Conservation (phyloP, 1,284 basidiomycete species). For the Cystobasidium pallidum region DNA sequence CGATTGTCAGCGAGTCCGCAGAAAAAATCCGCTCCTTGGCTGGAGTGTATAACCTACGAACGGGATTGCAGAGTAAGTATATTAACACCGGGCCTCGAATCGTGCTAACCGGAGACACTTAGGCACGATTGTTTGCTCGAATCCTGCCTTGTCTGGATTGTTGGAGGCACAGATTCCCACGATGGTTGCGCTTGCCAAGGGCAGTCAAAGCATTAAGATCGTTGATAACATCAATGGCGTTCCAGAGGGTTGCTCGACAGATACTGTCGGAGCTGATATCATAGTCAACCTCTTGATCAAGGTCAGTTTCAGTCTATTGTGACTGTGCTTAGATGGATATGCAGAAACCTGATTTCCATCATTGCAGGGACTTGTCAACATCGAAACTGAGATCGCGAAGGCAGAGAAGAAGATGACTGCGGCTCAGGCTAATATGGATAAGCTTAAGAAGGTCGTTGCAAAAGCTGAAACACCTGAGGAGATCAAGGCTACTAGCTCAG, state of each 20-base stretch:
- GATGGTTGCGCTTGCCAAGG: slow-evolving; percentile 83
- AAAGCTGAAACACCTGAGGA: slow-evolving; percentile 74
- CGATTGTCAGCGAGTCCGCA: slow-evolving; percentile 79
- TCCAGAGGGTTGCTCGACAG: slow-evolving; percentile 84
- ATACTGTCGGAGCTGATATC: slow-evolving; percentile 74
- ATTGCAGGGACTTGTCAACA: slow-evolving; percentile 75
- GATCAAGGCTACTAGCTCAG: slow-evolving; percentile 73
- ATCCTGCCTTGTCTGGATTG: slow-evolving; percentile 66
- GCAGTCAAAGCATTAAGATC: slow-evolving; percentile 73
- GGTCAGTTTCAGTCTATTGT: slow-evolving; percentile 66
- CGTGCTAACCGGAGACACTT: background rate
- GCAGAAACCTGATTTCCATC: background rate
- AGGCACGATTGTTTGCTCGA: slow-evolving; percentile 81
- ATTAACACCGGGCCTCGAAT: slow-evolving; percentile 6
- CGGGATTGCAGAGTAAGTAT: slow-evolving; percentile 77
- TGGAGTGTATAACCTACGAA: slow-evolving; percentile 87
- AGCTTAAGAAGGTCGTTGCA: slow-evolving; percentile 78
- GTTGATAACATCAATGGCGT: slow-evolving; percentile 65
- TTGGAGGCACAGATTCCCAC: slow-evolving; percentile 74
- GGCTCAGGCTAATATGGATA: slow-evolving; percentile 69
- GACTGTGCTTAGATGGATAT: too few relatives aligned
- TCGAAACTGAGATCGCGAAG: slow-evolving; percentile 80
- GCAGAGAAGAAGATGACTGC: slow-evolving; percentile 80
- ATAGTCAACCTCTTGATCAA: slow-evolving; percentile 80
- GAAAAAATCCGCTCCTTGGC: slow-evolving; percentile 81